These are phyloP conservation scores for Eucalyptus fibrosa DNA, from an alignment of 345 rosid species.

Conservation along the genomic window DNA sequence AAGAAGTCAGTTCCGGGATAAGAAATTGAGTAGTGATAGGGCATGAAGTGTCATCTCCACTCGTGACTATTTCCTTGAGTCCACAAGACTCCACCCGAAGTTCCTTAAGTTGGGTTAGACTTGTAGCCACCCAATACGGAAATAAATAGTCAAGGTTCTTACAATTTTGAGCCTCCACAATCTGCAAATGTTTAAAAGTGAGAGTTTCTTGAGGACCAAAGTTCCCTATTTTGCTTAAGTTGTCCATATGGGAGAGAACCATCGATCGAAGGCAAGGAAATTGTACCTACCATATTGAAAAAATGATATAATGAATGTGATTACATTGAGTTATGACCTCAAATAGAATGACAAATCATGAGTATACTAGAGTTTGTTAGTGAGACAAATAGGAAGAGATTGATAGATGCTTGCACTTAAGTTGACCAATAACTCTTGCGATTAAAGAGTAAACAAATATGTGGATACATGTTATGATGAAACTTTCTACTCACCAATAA, in stretches of 20 bases:
- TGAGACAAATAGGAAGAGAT: fast-evolving
- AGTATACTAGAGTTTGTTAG: too few relatives aligned
- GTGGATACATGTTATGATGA: too few relatives aligned
- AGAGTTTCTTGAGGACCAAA: background rate
- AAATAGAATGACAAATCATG: background rate
- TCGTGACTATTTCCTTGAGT: background rate
- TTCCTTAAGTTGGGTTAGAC: background rate
- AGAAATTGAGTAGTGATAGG: fast-evolving
- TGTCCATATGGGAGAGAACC: background rate
- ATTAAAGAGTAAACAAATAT: too few relatives aligned
- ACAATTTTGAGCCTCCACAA: fast-evolving
- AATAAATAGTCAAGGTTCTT: background rate
- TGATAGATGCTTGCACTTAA: background rate
- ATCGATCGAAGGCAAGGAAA: fast-evolving
- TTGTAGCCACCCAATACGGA: background rate
- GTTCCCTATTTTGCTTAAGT: background rate
- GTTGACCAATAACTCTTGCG: too few relatives aligned
- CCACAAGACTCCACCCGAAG: background rate
- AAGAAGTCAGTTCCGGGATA: fast-evolving
- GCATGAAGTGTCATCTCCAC: background rate
- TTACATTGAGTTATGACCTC: background rate
- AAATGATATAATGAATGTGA: too few relatives aligned
- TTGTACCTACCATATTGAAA: background rate
- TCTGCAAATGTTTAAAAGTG: too few relatives aligned
- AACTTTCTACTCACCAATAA: too few relatives aligned